Evolutionary conservation across 768 basidiomycete species (phyloP).

Genomic region (Termitomyces sp.): DNA sequence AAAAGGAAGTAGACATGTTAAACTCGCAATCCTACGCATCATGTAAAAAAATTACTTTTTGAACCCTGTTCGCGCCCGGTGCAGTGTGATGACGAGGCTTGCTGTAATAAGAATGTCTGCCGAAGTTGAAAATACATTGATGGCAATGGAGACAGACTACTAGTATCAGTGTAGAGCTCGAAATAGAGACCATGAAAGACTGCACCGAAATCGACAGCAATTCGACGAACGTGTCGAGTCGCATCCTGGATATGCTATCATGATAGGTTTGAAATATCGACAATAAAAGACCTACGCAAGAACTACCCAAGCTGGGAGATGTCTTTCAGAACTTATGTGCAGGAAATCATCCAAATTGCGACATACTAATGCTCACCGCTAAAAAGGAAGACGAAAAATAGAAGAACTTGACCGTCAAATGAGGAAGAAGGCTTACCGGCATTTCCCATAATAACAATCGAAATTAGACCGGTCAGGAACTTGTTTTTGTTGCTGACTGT

Average conservation of each 20-base stretch:
- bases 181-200: background rate
- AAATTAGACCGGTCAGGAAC: conserved; percentile 25
- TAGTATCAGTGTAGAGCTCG: background rate
- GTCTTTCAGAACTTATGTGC: background rate
- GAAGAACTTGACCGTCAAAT: background rate
- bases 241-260: conserved; percentile 21
- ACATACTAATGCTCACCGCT: conserved; percentile 25
- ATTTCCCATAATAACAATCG: conserved; percentile 26
- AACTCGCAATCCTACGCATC: background rate
- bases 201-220: conserved; percentile 32
- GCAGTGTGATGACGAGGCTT: conserved; percentile 41
- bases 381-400: background rate
- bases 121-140: conserved; percentile 45
- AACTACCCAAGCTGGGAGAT: conserved; percentile 33
- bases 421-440: conserved; percentile 19
- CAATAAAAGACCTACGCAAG: conserved; percentile 27
- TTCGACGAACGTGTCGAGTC: conserved; percentile 30
- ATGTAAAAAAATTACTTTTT: conserved; percentile 26
- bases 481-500: conserved; percentile 38
- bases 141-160: conserved; percentile 42
- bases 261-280: background rate
- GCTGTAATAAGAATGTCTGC: conserved; percentile 46
- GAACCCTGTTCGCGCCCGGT: conserved; percentile 47
- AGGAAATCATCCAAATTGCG: background rate
- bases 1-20: background rate